These are phyloP conservation scores for Taiozyma onychis DNA, from an alignment of 1,139 yeast genomes.

Conservation along the genomic window DNA sequence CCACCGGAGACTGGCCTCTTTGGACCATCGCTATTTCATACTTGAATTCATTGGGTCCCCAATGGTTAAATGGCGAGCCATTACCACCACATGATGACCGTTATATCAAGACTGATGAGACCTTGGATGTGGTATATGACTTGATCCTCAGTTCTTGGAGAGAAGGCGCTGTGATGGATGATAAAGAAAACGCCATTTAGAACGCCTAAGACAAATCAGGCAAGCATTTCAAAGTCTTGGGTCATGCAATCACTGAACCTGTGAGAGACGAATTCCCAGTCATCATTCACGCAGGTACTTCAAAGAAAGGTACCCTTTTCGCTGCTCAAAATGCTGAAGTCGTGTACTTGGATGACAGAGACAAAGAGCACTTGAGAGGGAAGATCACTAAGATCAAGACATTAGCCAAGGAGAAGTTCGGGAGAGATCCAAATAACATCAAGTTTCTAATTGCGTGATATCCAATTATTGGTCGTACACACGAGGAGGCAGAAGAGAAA, in stretches of 20 bases:
- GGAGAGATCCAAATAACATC: slow-evolving; percentile 18
- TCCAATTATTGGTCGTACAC: slow-evolving; percentile 26
- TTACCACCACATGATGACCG: slow-evolving; percentile 36
- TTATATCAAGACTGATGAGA: slow-evolving; percentile 34
- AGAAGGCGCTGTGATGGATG: slow-evolving; percentile 33
- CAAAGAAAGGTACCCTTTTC: slow-evolving; percentile 32
- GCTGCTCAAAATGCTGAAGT: slow-evolving; percentile 38
- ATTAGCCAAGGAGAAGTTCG: slow-evolving; percentile 11
- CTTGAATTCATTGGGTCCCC: slow-evolving; percentile 30
- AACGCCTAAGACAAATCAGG: slow-evolving; percentile 29
- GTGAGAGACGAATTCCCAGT: slow-evolving; percentile 37
- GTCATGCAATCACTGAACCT: slow-evolving; percentile 34
- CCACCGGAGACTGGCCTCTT: slow-evolving; percentile 35
- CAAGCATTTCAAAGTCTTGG: slow-evolving; percentile 33
- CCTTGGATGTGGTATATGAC: slow-evolving; percentile 31
- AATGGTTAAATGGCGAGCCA: slow-evolving; percentile 28
- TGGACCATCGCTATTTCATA: slow-evolving; percentile 38
- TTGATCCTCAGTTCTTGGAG: slow-evolving; percentile 35
- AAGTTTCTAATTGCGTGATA: slow-evolving; percentile 24
- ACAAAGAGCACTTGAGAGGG: neutral
- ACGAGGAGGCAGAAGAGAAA: slow-evolving; percentile 26
- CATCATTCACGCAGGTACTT: slow-evolving; percentile 38
- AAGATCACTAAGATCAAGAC: slow-evolving; percentile 1
- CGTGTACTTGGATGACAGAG: neutral
- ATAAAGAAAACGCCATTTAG: slow-evolving; percentile 25